These are phyloP conservation scores for Zhuliangozyma blackwelliae DNA, from an alignment of 1,139 yeast species.

Conservation along the genomic window DNA sequence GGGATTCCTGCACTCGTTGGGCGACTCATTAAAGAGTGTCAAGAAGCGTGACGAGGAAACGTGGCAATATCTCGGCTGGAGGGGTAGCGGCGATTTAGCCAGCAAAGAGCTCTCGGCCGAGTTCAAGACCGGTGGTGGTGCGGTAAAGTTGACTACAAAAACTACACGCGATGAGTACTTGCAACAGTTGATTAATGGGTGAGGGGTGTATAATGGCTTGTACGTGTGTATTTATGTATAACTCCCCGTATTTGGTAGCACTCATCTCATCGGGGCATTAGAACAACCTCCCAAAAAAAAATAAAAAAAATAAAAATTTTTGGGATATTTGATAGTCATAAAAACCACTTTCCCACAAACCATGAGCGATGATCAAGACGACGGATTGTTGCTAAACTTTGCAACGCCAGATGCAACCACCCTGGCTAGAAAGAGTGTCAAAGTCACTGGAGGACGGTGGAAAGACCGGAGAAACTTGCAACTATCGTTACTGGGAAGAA, in stretches of 20 bases:
- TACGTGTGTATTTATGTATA: not conserved
- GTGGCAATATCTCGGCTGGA: conserved; percentile 49
- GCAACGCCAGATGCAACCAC: conserved; percentile 31
- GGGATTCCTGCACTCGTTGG: conserved; percentile 68
- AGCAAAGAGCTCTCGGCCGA: conserved; percentile 27
- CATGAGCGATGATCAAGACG: conserved; percentile 37
- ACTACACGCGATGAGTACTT: conserved; percentile 30
- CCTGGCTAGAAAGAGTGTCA: conserved; percentile 15
- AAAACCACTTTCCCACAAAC: not conserved
- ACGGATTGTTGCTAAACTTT: conserved; percentile 66
- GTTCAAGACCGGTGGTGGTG: conserved; percentile 19
- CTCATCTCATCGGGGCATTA: too few species aligned
- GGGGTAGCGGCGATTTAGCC: conserved; percentile 31
- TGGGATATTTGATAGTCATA: not conserved
- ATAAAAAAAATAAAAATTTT: conserved; percentile 1
- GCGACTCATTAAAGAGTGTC: conserved; percentile 74
- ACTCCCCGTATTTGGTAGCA: not conserved
- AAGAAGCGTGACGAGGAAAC: conserved; percentile 75
- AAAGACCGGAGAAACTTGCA: conserved; percentile 66
- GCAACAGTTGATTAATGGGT: conserved; percentile 7
- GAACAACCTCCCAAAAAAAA: not conserved
- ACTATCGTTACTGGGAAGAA: conserved; percentile 43
- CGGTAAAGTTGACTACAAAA: conserved; percentile 20
- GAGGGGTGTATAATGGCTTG: not conserved
- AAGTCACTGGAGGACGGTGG: conserved; percentile 73